These are phyloP conservation scores for button mushroom (Agaricus bisporus) DNA, from an alignment of 768 basidiomycete species.

Conservation along the genomic window DNA sequence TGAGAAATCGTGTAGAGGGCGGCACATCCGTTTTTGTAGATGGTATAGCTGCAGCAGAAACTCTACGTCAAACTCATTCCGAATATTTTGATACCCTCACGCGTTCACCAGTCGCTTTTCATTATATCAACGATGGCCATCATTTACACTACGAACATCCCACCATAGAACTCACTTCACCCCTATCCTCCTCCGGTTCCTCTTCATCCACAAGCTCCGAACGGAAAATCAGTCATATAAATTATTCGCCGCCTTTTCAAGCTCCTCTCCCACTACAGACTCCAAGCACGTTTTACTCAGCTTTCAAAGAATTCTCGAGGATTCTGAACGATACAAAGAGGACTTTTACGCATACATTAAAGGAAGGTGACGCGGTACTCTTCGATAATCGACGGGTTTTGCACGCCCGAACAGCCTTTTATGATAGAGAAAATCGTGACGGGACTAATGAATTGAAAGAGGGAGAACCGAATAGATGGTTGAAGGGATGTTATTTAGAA, in stretches of 20 bases:
- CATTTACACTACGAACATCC: constrained; percentile 69
- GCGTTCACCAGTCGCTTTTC: constrained; percentile 69
- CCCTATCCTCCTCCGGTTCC: constrained; percentile 12
- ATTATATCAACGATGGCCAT: constrained; percentile 89
- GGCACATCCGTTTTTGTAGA: constrained; percentile 89
- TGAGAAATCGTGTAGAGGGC: constrained; percentile 78
- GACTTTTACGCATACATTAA: constrained; percentile 58
- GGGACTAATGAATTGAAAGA: constrained; percentile 18
- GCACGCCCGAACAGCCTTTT: constrained; percentile 82
- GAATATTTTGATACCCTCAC: constrained; percentile 54
- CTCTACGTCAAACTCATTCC: constrained; percentile 41
- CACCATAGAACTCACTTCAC: constrained; percentile 58
- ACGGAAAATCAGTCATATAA: constrained; percentile 54
- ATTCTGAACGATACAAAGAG: constrained; percentile 47
- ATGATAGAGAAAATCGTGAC: constrained; percentile 26
- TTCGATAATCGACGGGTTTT: constrained; percentile 92
- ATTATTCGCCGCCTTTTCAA: constrained; percentile 95
- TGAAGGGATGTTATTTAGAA: constrained; percentile 85
- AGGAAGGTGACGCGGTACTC: constrained; percentile 79
- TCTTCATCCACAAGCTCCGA: constrained; percentile 8
- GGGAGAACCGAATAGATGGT: constrained; percentile 67
- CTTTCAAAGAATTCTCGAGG: constrained; percentile 54
- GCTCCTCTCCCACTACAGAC: constrained; percentile 61
- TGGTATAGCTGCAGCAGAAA: constrained; percentile 55
- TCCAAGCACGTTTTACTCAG: constrained; percentile 51